Conservation (phyloP, 176 grass and related monocot genomes). For the Dendrocalamus sinicus region DNA sequence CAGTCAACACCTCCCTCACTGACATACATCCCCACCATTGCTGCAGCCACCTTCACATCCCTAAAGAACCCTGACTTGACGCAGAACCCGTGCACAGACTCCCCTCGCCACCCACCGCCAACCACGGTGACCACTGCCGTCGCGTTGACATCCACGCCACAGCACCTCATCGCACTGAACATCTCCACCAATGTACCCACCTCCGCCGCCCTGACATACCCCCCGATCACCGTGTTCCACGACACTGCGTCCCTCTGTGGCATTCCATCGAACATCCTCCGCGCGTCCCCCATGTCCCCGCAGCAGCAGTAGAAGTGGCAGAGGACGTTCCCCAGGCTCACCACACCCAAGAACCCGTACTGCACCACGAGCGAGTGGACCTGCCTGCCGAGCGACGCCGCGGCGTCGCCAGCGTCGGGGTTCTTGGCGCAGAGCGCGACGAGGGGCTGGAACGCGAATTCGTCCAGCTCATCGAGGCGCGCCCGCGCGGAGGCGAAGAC, state of each 20-base stretch:
- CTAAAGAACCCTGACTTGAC: slow-evolving; percentile 44
- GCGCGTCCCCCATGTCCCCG: slow-evolving; percentile 11
- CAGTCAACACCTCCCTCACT: slow-evolving; percentile 16
- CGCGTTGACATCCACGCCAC: slow-evolving; percentile 22
- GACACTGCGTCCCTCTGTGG: slow-evolving; percentile 37
- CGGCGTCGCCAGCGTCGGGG: neutral
- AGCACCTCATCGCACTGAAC: slow-evolving; percentile 41
- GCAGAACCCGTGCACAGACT: slow-evolving; percentile 52
- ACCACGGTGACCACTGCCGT: slow-evolving; percentile 25
- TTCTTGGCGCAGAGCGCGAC: slow-evolving; percentile 58
- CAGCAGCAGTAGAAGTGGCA: slow-evolving; percentile 59
- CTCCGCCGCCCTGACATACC: slow-evolving; percentile 38
- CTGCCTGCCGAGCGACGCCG: slow-evolving; percentile 43
- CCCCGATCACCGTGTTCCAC: slow-evolving; percentile 64
- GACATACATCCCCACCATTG: slow-evolving; percentile 56
- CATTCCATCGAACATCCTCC: slow-evolving; percentile 59
- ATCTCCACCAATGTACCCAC: neutral
- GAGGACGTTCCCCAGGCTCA: slow-evolving; percentile 57
- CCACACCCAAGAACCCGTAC: slow-evolving; percentile 45
- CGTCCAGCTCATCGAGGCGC: slow-evolving; percentile 48
- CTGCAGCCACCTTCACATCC: slow-evolving; percentile 51
- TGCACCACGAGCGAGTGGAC: slow-evolving; percentile 47
- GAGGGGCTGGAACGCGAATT: slow-evolving; percentile 65
- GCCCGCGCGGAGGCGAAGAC: slow-evolving; percentile 38
- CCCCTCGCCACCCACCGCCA: slow-evolving; percentile 27